These are phyloP conservation scores for Collybia nuda DNA, from an alignment of 768 basidiomycete genomes.

Conservation along the genomic window DNA sequence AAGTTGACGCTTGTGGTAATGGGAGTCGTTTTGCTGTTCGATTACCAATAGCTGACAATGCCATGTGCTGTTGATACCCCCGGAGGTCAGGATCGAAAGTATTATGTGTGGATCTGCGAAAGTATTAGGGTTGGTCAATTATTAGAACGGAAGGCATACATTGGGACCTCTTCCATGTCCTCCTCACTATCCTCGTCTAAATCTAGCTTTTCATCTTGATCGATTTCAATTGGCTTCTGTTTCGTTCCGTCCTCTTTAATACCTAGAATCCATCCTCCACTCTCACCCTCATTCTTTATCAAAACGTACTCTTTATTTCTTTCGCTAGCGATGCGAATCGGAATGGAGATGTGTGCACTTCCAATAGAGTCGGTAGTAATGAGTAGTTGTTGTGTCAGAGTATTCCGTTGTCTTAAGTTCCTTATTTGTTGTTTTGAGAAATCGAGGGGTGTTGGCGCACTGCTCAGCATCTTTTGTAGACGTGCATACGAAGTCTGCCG, in stretches of 20 bases:
- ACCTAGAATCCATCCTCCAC: slow-evolving; percentile 94
- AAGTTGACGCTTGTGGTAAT: slow-evolving; percentile 27
- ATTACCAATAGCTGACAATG: slow-evolving; percentile 55
- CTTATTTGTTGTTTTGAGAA: slow-evolving; percentile 97
- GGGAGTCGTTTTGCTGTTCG: slow-evolving; percentile 40
- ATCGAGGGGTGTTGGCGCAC: slow-evolving; percentile 81
- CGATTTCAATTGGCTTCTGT: slow-evolving; percentile 85
- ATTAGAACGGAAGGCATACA: slow-evolving; percentile 46
- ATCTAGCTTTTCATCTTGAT: slow-evolving; percentile 49
- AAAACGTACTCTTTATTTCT: slow-evolving; percentile 94
- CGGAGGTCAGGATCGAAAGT: slow-evolving; percentile 61
- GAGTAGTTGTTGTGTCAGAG: slow-evolving; percentile 89
- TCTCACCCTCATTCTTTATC: slow-evolving; percentile 84
- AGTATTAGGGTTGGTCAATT: not conserved
- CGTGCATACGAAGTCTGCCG: slow-evolving; percentile 92
- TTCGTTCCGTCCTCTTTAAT: slow-evolving; percentile 84
- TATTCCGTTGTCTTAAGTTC: slow-evolving; percentile 85
- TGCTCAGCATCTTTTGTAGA: slow-evolving; percentile 85
- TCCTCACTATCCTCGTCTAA: slow-evolving; percentile 40
- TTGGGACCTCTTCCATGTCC: slow-evolving; percentile 82
- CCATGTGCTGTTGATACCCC: slow-evolving; percentile 59
- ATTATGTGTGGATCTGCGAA: slow-evolving; percentile 30
- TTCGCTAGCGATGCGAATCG: slow-evolving; percentile 92
- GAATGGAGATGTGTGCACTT: slow-evolving; percentile 86
- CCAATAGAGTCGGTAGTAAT: slow-evolving; percentile 92